Conservation (phyloP, 352 stramenopile genomes). For the Phytophthora agathidicida region DNA sequence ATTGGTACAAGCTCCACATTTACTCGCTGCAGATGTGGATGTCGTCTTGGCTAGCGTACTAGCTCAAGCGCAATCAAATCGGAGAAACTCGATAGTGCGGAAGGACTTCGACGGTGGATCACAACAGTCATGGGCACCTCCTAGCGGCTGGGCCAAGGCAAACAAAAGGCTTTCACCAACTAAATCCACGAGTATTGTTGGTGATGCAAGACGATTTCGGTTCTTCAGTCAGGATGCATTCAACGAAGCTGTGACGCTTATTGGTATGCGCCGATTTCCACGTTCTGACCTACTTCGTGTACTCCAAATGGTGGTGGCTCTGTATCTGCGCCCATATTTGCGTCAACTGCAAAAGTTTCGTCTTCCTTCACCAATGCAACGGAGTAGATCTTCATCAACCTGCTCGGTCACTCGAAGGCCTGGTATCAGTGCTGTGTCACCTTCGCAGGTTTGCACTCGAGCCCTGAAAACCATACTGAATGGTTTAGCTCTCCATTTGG, state of each 20-base stretch:
- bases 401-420: slow-evolving; percentile 6
- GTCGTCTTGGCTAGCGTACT: slow-evolving; percentile 71
- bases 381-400: slow-evolving; percentile 12
- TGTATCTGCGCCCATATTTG: slow-evolving; percentile 53
- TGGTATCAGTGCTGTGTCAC: slow-evolving; percentile 9
- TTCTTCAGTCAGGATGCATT: slow-evolving; percentile 77
- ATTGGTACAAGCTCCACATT: slow-evolving; percentile 51
- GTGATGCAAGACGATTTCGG: slow-evolving; percentile 50
- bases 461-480: slow-evolving; percentile 57
- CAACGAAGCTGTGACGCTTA: slow-evolving; percentile 72
- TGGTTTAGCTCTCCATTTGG: slow-evolving; percentile 50
- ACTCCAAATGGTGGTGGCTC: slow-evolving; percentile 56
- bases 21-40: slow-evolving; percentile 68
- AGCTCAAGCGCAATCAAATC: slow-evolving; percentile 55
- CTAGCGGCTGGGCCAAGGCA: slow-evolving; percentile 29
- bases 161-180: slow-evolving; percentile 8
- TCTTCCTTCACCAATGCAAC: slow-evolving; percentile 3
- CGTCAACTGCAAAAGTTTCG: slow-evolving; percentile 17
- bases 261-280: slow-evolving; percentile 67
- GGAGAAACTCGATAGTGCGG: slow-evolving; percentile 48
- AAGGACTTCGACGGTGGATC: slow-evolving; percentile 51
- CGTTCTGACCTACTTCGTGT: slow-evolving; percentile 56
- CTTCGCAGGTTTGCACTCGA: slow-evolving; percentile 31
- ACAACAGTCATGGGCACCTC: slow-evolving; percentile 20
- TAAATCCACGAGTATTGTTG: slow-evolving; percentile 6